A percentile compares a stretch with the other conserved stretches of the same genome.
Conservation (phyloP, 2,329 filamentous ascomycete species). For the Fusarium citri region DNA sequence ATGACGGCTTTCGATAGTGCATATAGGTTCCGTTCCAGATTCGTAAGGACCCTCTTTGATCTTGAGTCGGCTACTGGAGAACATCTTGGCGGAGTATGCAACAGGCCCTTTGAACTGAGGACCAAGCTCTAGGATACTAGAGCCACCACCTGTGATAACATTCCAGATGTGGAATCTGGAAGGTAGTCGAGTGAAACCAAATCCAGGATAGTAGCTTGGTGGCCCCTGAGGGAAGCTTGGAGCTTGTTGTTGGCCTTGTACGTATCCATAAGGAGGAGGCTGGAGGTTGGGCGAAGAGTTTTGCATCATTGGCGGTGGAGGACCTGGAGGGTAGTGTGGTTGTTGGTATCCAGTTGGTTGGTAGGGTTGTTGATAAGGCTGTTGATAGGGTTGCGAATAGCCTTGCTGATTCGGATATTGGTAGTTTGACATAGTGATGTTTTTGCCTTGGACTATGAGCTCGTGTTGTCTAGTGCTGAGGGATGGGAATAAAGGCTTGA, state of each 20-base stretch:
- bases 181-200: not conserved
- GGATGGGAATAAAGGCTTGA: not conserved
- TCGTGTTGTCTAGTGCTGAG: not conserved
- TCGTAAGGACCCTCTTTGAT: slow-evolving; percentile 4
- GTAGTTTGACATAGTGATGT: not conserved
- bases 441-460: rapidly evolving
- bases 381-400: not conserved
- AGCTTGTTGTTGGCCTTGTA: not conserved
- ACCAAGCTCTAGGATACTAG: not conserved
- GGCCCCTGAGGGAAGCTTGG: not conserved
- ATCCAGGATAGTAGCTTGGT: not conserved
- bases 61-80: slow-evolving; percentile 11
- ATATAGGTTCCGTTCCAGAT: not conserved
- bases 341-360: not conserved
- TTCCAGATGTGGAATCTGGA: slow-evolving; percentile 6
- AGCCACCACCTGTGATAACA: not conserved
- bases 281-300: not conserved
- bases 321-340: not conserved
- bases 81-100: slow-evolving; percentile 9
- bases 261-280: rapidly evolving
- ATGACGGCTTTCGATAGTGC: slow-evolving; percentile 4
- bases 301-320: not conserved
- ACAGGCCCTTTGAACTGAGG: slow-evolving; percentile 1
- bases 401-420: not conserved
- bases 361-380: not conserved